These are phyloP conservation scores for Dipodascopsis uninucleata DNA, from an alignment of 805 yeast genomes.

Conservation along the genomic window DNA sequence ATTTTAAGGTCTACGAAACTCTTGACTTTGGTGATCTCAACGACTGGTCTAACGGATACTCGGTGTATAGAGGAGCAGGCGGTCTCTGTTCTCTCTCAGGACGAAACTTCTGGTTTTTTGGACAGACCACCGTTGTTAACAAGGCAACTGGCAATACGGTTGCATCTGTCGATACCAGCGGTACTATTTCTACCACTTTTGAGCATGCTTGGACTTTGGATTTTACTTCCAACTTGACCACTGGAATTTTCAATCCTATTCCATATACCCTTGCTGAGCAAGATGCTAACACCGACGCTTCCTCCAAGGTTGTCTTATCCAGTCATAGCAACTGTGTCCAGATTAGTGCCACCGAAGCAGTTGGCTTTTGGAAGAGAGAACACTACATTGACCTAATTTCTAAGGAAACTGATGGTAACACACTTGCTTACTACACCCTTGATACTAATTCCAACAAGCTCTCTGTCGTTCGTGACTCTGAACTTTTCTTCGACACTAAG, in stretches of 20 bases:
- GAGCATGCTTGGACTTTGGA: slow-evolving; percentile 11
- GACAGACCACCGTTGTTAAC: slow-evolving; percentile 8
- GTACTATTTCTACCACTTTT: slow-evolving; percentile 4
- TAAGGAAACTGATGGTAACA: slow-evolving; percentile 1
- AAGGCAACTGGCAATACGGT: background rate
- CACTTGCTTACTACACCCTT: slow-evolving; percentile 7
- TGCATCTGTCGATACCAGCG: slow-evolving; percentile 5
- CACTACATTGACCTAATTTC: background rate
- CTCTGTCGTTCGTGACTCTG: slow-evolving; percentile 12
- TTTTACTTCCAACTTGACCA: background rate
- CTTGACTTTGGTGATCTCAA: slow-evolving; percentile 8
- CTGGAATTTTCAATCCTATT: slow-evolving; percentile 1
- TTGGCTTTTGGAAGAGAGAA: slow-evolving; percentile 13
- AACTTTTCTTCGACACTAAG: background rate
- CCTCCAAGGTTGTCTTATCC: slow-evolving; percentile 10
- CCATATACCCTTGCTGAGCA: slow-evolving; percentile 8
- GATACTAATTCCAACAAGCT: slow-evolving; percentile 4
- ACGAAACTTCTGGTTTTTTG: slow-evolving; percentile 15
- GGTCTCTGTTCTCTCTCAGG: slow-evolving; percentile 11
- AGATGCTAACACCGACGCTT: slow-evolving; percentile 1
- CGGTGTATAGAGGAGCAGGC: slow-evolving; percentile 17
- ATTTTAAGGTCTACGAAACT: slow-evolving; percentile 2
- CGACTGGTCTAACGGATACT: slow-evolving; percentile 5
- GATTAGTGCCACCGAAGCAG: slow-evolving; percentile 8
- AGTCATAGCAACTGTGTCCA: slow-evolving; percentile 19